Evolutionary conservation across 108 stramenopile genomes (phyloP), one percentile per base, ranked within the genome.

Genomic region (Asterionellopsis glacialis): DNA sequence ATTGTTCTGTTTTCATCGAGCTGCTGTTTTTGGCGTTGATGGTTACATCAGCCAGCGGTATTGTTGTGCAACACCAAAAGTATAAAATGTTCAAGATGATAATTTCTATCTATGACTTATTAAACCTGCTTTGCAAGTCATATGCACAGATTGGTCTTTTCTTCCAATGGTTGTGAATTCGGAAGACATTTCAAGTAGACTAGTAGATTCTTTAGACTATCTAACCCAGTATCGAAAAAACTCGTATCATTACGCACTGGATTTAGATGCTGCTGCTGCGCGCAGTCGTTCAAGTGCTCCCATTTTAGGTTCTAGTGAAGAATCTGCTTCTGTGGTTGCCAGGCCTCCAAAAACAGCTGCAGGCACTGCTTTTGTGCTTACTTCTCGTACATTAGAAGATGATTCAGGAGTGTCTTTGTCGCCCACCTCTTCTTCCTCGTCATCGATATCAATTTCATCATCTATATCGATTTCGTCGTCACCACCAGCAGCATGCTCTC

Each of bases 391-490:
- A 43, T 22, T 4, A 48, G 47, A 48, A 4, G 16, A 19, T 16
- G 47, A 9, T 59, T 42, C 28, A 22, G 15, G 50, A 25, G 11
- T 42, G 2, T 1, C 74, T 1, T 75, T 74, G 11, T 74, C 78
- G 3, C 78, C 72, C 15, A 67, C 68, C 16, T 76, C 67, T 21
- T 72, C 73, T 18, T 66, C 75, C 7, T 67, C 77, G 27, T 61
- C 70, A 33, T 72, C 76, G 9, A 69, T 42, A 23, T 74, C 73
- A 27, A 19, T 16, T 16, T 74, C 75, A 45, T 81, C 61, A 54
- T 95, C 90, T 54, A 91, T 71, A 50, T 91, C 90, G 42, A 87
- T 90, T 67, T 94, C 93, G 42, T 85, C 89, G 47, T 70, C 85
- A 33, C 63, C 59, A 14, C n/a, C 50, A 25, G 38, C 69, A 25